These are phyloP conservation scores for Botryotinia globosa DNA, from an alignment of 2,329 filamentous ascomycete species.

Conservation along the genomic window DNA sequence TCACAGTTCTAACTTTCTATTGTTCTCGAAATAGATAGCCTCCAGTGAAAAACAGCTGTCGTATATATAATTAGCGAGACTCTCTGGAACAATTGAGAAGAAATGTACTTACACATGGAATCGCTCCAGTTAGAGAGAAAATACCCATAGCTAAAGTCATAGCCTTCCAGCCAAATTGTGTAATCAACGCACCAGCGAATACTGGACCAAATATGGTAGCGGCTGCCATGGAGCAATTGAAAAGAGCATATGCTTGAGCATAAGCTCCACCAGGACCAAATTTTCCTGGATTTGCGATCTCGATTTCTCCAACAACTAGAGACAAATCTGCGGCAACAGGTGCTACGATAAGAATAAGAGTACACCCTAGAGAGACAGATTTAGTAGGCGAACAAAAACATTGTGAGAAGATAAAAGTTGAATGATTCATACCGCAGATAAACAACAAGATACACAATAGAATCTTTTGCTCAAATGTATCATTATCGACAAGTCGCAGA, in stretches of 20 bases:
- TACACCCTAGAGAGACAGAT: constrained; percentile 26
- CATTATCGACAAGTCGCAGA: constrained; percentile 58
- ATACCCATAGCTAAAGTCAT: constrained; percentile 51
- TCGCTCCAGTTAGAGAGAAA: constrained; percentile 36
- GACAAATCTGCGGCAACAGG: constrained; percentile 68
- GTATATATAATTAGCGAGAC: neutral
- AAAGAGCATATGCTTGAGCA: constrained; percentile 56
- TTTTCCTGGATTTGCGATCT: constrained; percentile 45
- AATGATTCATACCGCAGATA: constrained; percentile 47
- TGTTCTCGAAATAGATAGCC: constrained; percentile 26
- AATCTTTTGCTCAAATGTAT: constrained; percentile 58
- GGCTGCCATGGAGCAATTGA: constrained; percentile 51
- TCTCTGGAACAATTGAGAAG: neutral
- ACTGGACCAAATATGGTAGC: constrained; percentile 51
- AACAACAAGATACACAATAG: constrained; percentile 61
- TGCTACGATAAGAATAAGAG: constrained; percentile 56
- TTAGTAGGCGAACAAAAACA: constrained; percentile 25
- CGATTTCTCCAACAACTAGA: constrained; percentile 53
- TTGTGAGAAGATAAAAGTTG: neutral
- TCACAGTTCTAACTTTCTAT: neutral
- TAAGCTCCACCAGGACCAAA: constrained; percentile 56
- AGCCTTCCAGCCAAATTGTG: constrained; percentile 48
- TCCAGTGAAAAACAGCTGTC: constrained; percentile 11
- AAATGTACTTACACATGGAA: constrained; percentile 66
- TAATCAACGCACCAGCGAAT: constrained; percentile 48